Conservation (phyloP, 2,329 filamentous ascomycete species). For the Cordyceps militaris region DNA sequence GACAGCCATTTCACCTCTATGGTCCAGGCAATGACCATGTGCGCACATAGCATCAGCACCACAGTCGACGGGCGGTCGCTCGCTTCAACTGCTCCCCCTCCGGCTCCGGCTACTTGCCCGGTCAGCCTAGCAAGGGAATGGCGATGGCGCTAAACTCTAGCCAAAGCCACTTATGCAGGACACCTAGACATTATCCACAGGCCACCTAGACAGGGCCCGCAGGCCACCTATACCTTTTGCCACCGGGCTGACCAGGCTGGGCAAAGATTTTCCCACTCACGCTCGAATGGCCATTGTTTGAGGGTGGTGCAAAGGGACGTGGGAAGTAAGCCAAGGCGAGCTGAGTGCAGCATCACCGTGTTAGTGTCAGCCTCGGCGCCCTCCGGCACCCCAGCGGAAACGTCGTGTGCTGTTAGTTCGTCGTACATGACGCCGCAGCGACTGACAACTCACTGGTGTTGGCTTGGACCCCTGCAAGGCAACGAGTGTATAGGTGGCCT, state of each 20-base stretch:
- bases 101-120: not conserved
- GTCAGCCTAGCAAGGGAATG: not conserved
- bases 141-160: conserved; percentile 2
- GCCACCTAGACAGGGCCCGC: conserved; percentile 2
- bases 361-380: not conserved
- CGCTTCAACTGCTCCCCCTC: not conserved
- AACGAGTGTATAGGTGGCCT: conserved; percentile 10
- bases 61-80: not conserved
- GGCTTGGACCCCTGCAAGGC: conserved; percentile 3
- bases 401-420: not conserved
- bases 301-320: not conserved
- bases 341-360: not conserved
- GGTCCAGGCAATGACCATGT: too few species aligned
- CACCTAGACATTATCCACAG: not conserved
- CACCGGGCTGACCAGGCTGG: not conserved
- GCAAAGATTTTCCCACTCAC: not conserved
- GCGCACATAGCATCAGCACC: too few species aligned
- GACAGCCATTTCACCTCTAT: too few species aligned
- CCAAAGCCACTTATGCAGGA: conserved; percentile 4
- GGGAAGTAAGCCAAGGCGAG: not conserved
- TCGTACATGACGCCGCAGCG: not conserved
- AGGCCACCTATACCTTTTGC: too few species aligned
- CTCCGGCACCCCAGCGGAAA: not conserved
- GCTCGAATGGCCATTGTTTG: not conserved
- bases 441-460: not conserved